Conservation (phyloP, 257 asterid species). For the Primulina huaijiensis region DNA sequence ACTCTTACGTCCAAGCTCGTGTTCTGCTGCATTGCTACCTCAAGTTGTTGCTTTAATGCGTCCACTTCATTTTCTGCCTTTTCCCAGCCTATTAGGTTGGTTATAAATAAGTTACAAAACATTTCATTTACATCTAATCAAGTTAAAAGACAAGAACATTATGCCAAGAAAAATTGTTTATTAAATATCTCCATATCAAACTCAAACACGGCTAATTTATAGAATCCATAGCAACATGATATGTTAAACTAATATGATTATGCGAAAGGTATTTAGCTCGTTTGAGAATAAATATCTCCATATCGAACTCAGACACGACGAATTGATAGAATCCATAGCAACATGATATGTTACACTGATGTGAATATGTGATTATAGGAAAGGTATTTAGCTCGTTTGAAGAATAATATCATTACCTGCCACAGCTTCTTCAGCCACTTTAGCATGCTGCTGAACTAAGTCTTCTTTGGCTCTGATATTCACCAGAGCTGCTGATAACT, state of each 20-base stretch:
- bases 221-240: background rate
- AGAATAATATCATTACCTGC: constrained; percentile 44
- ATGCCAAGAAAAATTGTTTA: background rate
- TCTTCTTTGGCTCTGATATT: constrained; percentile 77
- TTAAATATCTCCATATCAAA: too few species aligned
- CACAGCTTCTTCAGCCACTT: constrained; percentile 90
- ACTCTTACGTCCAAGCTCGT: constrained; percentile 54
- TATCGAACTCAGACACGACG: too few species aligned
- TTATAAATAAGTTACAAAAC: background rate
- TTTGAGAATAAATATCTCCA: background rate
- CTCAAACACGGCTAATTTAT: too few species aligned
- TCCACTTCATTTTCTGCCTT: constrained; percentile 73
- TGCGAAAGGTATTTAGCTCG: background rate
- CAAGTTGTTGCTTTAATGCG: constrained; percentile 62
- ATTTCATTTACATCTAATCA: background rate
- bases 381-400: too few species aligned
- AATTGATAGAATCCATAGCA: background rate
- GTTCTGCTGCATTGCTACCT: constrained; percentile 60
- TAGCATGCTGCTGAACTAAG: constrained; percentile 79
- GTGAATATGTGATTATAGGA: too few species aligned
- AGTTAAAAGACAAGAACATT: background rate
- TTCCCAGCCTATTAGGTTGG: constrained; percentile 57
- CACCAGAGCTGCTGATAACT: constrained; percentile 74
- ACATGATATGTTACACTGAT: too few species aligned
- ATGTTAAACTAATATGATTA: too few species aligned